Conservation (phyloP, 306 rosid genomes). For the Mucuna pruriens region DNA sequence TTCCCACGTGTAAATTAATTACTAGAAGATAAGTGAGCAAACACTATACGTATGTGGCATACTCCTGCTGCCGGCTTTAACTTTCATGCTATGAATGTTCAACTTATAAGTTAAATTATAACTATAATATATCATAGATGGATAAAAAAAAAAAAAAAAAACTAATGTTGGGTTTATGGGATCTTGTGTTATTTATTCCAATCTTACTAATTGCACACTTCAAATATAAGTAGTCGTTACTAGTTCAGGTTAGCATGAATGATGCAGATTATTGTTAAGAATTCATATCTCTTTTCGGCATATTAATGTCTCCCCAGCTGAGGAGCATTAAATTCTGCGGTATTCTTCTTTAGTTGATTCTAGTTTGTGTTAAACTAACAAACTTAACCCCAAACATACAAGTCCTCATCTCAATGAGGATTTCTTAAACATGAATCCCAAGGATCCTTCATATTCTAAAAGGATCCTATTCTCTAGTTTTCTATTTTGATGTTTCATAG, state of each 20-base stretch:
- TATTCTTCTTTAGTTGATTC: not conserved
- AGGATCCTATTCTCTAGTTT: constrained; percentile 45
- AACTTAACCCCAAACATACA: constrained; percentile 68
- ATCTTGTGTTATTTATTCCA: not conserved
- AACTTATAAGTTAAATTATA: not conserved
- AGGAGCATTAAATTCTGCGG: not conserved
- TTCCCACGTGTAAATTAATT: not conserved
- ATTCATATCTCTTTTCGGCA: not conserved
- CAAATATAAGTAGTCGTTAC: constrained; percentile 39
- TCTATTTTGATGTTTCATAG: not conserved
- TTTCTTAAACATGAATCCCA: constrained; percentile 69
- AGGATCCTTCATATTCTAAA: constrained; percentile 70
- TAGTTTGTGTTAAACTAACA: not conserved
- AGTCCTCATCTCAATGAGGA: constrained; percentile 82
- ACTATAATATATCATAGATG: not conserved
- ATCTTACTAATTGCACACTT: constrained; percentile 24
- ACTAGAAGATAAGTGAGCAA: constrained; percentile 11
- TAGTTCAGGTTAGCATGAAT: too few relatives aligned
- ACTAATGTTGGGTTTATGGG: not conserved
- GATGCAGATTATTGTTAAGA: too few relatives aligned
- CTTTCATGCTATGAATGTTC: not conserved
- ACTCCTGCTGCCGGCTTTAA: constrained; percentile 15
- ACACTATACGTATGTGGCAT: not conserved
- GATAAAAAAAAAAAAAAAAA: not conserved
- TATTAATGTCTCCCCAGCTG: not conserved